Evolutionary conservation across 2,329 filamentous ascomycete species (phyloP).

Genomic region (Leptosphaerulina australis): DNA sequence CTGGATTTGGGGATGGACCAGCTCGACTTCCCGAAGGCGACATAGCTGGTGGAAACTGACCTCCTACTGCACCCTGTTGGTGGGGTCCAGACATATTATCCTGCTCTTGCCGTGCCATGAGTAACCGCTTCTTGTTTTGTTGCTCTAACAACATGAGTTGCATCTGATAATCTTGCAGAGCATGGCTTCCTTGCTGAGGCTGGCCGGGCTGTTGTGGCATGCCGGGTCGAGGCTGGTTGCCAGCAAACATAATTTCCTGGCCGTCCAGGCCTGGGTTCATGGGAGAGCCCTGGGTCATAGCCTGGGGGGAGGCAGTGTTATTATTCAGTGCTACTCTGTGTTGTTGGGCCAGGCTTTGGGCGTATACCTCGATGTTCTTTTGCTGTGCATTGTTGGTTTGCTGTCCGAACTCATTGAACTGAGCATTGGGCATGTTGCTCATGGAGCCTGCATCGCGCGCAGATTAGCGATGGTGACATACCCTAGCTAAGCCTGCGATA

Average conservation of each 20-base stretch:
- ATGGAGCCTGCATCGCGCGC: slow-evolving; percentile 73
- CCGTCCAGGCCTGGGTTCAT: slow-evolving; percentile 68
- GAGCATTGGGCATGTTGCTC: slow-evolving; percentile 75
- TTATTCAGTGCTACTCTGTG: slow-evolving; percentile 81
- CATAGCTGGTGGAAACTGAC: slow-evolving; percentile 67
- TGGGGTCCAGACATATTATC: slow-evolving; percentile 66
- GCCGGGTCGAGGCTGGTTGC: slow-evolving; percentile 41
- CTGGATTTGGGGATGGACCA: slow-evolving; percentile 76
- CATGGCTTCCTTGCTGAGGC: slow-evolving; percentile 71
- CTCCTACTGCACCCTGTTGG: slow-evolving; percentile 55
- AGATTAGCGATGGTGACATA: too few relatives aligned
- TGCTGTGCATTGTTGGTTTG: slow-evolving; percentile 67
- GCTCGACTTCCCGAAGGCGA: slow-evolving; percentile 72
- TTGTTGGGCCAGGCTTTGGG: slow-evolving; percentile 81
- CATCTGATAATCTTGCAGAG: slow-evolving; percentile 87
- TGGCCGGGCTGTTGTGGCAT: slow-evolving; percentile 63
- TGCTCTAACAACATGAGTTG: slow-evolving; percentile 86
- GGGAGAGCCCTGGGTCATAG: slow-evolving; percentile 79
- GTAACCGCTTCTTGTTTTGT: slow-evolving; percentile 83
- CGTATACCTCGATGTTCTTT: slow-evolving; percentile 87
- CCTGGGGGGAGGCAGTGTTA: slow-evolving; percentile 79
- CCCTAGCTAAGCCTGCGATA: too few relatives aligned
- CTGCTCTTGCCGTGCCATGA: slow-evolving; percentile 83
- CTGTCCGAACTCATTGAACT: slow-evolving; percentile 70
- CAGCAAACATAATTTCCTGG: slow-evolving; percentile 43